Conservation (phyloP, 345 rosid species). For the Linum tenue region DNA sequence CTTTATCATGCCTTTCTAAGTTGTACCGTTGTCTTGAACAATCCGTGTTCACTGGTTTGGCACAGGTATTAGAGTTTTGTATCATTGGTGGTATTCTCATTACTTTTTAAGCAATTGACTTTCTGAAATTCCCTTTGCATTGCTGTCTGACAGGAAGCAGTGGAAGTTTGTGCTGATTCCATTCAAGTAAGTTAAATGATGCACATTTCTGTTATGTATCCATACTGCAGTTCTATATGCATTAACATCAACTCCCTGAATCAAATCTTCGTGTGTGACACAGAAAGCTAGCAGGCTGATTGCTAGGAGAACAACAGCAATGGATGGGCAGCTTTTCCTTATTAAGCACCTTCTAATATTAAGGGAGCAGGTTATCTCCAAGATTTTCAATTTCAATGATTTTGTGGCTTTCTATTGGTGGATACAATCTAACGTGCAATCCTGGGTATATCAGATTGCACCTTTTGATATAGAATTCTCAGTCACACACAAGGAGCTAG, state of each 20-base stretch:
- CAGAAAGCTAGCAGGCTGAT: slow-evolving; percentile 92
- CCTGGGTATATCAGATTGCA: slow-evolving; percentile 53
- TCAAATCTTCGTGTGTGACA: slow-evolving; percentile 11
- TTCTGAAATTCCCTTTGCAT: slow-evolving; percentile 12
- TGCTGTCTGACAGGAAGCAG: slow-evolving; percentile 69
- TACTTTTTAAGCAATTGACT: slow-evolving; percentile 14
- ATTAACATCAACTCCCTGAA: not conserved
- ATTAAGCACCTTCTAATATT: slow-evolving; percentile 85
- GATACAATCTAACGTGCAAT: slow-evolving; percentile 9
- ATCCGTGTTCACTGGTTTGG: slow-evolving; percentile 85
- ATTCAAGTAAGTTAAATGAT: slow-evolving; percentile 62
- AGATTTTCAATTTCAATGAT: slow-evolving; percentile 12
- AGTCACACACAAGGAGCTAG: slow-evolving; percentile 93
- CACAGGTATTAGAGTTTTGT: slow-evolving; percentile 54
- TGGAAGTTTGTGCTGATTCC: slow-evolving; percentile 81
- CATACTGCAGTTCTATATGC: not conserved
- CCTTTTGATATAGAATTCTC: slow-evolving; percentile 96
- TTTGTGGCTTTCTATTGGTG: slow-evolving; percentile 11
- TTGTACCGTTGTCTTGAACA: slow-evolving; percentile 80
- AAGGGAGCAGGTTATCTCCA: slow-evolving; percentile 73
- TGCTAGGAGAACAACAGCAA: slow-evolving; percentile 61
- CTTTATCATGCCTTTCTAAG: slow-evolving; percentile 84
- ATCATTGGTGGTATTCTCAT: slow-evolving; percentile 8
- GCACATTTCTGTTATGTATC: not conserved
- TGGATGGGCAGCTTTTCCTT: slow-evolving; percentile 96